Conservation (phyloP, 208 protist species). For the Wallacemonas collosoma region DNA sequence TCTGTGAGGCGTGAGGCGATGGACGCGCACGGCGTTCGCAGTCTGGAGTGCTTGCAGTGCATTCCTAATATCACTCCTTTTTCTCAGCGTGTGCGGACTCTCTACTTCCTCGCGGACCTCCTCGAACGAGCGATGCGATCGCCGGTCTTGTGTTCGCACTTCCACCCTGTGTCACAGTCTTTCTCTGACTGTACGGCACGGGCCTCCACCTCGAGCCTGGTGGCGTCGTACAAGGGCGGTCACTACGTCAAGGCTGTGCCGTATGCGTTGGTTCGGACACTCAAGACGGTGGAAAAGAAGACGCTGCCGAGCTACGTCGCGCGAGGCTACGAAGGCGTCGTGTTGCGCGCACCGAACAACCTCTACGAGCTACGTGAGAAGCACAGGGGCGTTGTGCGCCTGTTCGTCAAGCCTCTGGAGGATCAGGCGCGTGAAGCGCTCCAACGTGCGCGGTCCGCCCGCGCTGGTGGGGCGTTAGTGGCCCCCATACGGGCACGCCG, state of each 20-base stretch:
- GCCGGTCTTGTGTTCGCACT: slow-evolving; percentile 34
- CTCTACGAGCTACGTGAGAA: slow-evolving; percentile 81
- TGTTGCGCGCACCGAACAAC: slow-evolving; percentile 75
- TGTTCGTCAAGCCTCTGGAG: slow-evolving; percentile 44
- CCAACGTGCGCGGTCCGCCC: neutral
- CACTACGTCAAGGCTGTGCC: slow-evolving; percentile 62
- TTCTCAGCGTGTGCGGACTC: slow-evolving; percentile 73
- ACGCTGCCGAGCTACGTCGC: slow-evolving; percentile 53
- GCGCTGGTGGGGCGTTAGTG: neutral
- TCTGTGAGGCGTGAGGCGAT: slow-evolving; percentile 28
- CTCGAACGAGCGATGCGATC: slow-evolving; percentile 47
- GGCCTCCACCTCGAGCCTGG: neutral
- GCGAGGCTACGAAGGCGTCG: slow-evolving; percentile 79
- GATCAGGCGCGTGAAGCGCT: slow-evolving; percentile 7
- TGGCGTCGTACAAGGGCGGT: slow-evolving; percentile 38
- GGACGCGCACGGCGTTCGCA: slow-evolving; percentile 25
- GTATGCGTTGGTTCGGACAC: slow-evolving; percentile 53
- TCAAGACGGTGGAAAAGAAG: slow-evolving; percentile 53
- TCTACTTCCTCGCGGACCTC: slow-evolving; percentile 70
- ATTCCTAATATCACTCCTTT: slow-evolving; percentile 84
- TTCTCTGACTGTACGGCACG: too few species aligned
- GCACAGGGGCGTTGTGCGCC: slow-evolving; percentile 46
- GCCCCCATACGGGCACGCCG: slow-evolving; percentile 3
- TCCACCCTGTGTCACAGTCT: neutral
- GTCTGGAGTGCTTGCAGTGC: slow-evolving; percentile 68